Base-by-base conservation (phyloP, 352 stramenopile species). In the Peronospora farinosa region DNA sequence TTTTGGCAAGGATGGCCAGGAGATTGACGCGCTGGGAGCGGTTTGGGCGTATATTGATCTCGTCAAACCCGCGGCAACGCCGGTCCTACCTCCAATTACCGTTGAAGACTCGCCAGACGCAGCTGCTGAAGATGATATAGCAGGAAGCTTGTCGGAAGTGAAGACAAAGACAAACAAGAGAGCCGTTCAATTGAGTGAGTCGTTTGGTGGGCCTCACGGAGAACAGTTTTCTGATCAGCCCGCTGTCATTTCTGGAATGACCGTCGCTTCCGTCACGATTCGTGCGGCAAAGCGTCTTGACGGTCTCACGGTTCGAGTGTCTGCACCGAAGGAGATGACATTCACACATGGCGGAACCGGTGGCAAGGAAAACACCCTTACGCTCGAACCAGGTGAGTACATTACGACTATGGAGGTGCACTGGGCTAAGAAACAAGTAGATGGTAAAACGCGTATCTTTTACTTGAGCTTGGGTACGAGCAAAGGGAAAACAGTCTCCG, bases 151-250 rank as follows among this genome's bases (percentile, higher is more conserved):
- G 28, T 30, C 39, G 1, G 40, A 42, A 38, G 16, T 47, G 11
- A 47, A 36, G 7, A 16, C 21, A 9, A 47, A 54, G 23, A 6
- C 11, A 5, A 47, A 40, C 6, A 54, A 37, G 19, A 39, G 19
- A 9, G 7, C 38, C 15, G 38, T 53, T 13, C 39, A 48, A 19
- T 21, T 48, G 12, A 43, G 39, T 23, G 37, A 46, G 11, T 46
- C 46, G 1, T 53, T 53, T 32, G 44, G 44, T 28, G 44, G 44
- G 6, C 44, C 44, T 42, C 46, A 53, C 12, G 36, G 46, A 13
- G 10, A 32, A 12, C 23, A 46, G 7, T 53, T 53, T 9, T 53
- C 36, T 3, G 46, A 53, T 27, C 15, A 53, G 16, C 17, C 23
- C 16, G 36, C 46, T 38, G 15, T 32, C 11, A 39, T 36, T 13